Evolutionary conservation across 768 basidiomycete genomes (phyloP).

Genomic region (Dacryopinax primogenitus): DNA sequence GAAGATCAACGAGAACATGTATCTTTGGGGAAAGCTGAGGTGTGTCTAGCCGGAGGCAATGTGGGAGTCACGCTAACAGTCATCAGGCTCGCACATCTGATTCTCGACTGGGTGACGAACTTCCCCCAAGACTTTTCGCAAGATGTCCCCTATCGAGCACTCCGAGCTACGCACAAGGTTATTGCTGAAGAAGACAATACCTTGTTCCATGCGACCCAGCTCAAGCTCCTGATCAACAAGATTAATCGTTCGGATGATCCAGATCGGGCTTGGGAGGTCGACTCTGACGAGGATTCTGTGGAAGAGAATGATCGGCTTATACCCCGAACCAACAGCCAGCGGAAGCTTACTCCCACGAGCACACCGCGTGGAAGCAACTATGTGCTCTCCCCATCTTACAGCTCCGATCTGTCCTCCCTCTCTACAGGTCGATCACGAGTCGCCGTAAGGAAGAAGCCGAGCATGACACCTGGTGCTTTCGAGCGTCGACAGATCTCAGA

Average conservation of each 20-base stretch:
- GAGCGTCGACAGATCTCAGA: constrained; percentile 5
- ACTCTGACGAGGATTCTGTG: background rate
- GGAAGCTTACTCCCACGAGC: background rate
- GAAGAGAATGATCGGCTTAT: background rate
- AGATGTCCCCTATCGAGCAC: background rate
- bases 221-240: background rate
- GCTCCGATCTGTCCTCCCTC: background rate
- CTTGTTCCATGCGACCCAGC: background rate
- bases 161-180: background rate
- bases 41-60: background rate
- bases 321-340: constrained; percentile 2
- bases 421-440: background rate
- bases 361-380: background rate
- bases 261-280: background rate
- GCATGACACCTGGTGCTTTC: constrained; percentile 21
- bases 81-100: background rate
- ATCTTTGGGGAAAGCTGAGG: background rate
- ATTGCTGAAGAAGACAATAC: background rate
- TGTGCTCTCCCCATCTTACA: background rate
- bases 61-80: background rate
- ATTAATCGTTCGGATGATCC: background rate
- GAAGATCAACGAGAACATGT: constrained; percentile 4
- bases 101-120: constrained; percentile 2
- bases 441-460: constrained; percentile 22
- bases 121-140: background rate